Evolutionary conservation across 2,329 filamentous ascomycete genomes (phyloP).

Genomic region (Aspergillus caelatus): DNA sequence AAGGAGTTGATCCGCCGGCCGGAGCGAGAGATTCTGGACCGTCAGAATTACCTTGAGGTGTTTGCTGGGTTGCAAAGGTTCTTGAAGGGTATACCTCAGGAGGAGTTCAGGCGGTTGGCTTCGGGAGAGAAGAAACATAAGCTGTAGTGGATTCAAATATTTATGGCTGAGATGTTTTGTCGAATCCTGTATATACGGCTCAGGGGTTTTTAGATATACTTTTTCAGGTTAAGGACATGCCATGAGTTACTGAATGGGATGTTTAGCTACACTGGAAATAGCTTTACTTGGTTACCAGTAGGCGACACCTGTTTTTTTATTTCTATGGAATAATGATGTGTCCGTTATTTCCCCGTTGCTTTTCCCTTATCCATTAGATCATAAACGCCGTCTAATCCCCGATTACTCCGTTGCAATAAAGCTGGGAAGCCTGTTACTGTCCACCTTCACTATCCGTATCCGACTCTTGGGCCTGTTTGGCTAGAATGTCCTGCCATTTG

Average conservation of each 20-base stretch:
- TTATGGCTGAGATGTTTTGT: not conserved
- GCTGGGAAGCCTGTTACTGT: not conserved
- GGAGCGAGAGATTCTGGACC: slow-evolving; percentile 71
- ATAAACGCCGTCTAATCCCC: slow-evolving; percentile 18
- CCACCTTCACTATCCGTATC: slow-evolving; percentile 43
- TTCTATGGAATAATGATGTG: not conserved
- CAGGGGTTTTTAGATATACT: not conserved
- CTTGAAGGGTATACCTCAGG: slow-evolving; percentile 76
- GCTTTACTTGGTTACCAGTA: not conserved
- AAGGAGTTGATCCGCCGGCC: slow-evolving; percentile 80
- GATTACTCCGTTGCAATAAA: not conserved
- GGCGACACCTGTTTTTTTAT: not conserved
- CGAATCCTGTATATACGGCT: not conserved
- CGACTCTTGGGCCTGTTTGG: slow-evolving; percentile 42
- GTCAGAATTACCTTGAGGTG: slow-evolving; percentile 79
- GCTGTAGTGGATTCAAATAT: slow-evolving; percentile 55
- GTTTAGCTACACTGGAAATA: not conserved
- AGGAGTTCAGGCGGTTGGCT: slow-evolving; percentile 84
- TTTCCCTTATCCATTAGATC: not conserved
- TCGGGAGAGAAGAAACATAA: slow-evolving; percentile 93
- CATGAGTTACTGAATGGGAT: not conserved
- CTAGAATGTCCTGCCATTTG: slow-evolving; percentile 68
- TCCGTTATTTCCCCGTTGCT: not conserved
- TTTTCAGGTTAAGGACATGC: not conserved
- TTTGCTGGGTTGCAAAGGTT: slow-evolving; percentile 85